Conservation (phyloP, 352 stramenopile species). For the Phytophthora pistaciae region DNA sequence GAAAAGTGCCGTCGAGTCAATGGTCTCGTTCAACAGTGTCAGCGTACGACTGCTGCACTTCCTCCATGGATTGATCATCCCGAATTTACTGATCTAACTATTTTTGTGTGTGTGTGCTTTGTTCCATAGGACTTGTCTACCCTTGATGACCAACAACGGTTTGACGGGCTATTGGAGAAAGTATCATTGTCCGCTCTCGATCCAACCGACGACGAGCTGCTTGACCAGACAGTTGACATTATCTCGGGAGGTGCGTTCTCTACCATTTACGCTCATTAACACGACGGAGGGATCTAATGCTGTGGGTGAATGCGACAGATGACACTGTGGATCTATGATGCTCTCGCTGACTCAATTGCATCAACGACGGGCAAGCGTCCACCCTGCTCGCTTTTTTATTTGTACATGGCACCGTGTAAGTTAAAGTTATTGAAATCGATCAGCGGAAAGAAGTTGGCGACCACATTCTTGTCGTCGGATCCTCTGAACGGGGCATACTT, state of each 20-base stretch:
- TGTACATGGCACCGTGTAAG: constrained; percentile 51
- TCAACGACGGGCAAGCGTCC: constrained; percentile 22
- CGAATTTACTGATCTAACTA: constrained; percentile 10
- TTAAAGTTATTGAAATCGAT: constrained; percentile 56
- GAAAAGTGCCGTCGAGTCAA: constrained; percentile 87
- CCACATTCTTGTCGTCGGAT: constrained; percentile 7
- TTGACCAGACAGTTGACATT: constrained; percentile 58
- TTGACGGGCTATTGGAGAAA: constrained; percentile 72
- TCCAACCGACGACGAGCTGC: constrained; percentile 67
- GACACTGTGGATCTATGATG: constrained; percentile 54
- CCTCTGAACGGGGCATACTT: constrained; percentile 2
- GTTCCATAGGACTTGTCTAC: constrained; percentile 49
- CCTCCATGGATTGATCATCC: constrained; percentile 6
- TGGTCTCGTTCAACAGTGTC: constrained; percentile 80
- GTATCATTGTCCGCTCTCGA: constrained; percentile 67
- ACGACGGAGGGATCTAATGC: not conserved
- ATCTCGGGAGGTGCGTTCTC: constrained; percentile 47
- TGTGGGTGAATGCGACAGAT: constrained; percentile 31
- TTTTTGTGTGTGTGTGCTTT: not conserved
- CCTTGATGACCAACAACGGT: constrained; percentile 68
- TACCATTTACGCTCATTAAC: not conserved
- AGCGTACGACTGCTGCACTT: constrained; percentile 28
- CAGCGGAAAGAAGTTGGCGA: constrained; percentile 14
- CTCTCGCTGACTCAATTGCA: constrained; percentile 9
- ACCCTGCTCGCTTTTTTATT: constrained; percentile 46